Conservation (phyloP, 495 filamentous ascomycete genomes). For the Schizothecium vesticola region DNA sequence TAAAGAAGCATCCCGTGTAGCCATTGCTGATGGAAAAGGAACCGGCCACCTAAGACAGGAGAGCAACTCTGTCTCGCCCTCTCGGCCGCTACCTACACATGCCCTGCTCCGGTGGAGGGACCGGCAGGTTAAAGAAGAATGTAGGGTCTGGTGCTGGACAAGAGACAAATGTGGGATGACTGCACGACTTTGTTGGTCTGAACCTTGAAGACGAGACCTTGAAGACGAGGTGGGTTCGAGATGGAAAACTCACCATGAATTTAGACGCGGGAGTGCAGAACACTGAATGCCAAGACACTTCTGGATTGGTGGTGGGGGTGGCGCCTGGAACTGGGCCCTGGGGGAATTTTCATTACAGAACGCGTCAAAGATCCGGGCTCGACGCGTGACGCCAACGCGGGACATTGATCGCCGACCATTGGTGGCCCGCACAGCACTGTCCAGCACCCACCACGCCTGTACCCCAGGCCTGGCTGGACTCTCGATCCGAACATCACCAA, state of each 20-base stretch:
- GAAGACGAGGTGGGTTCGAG: not conserved
- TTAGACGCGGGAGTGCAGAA: not conserved
- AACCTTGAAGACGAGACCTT: not conserved
- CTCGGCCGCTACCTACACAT: not conserved
- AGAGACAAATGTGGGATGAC: not conserved
- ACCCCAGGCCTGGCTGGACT: not conserved
- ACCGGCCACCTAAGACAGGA: not conserved
- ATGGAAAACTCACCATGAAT: not conserved
- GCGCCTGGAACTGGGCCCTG: not conserved
- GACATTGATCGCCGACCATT: not conserved
- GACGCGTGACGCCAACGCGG: constrained; percentile 12
- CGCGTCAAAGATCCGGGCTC: not conserved
- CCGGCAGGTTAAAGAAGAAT: not conserved
- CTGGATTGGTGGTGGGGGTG: not conserved
- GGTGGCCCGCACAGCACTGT: not conserved
- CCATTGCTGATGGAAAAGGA: not conserved
- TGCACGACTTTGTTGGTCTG: not conserved
- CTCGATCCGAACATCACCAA: not conserved
- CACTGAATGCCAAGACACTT: not conserved
- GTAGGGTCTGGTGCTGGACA: not conserved
- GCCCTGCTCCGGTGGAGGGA: not conserved
- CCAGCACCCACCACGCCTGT: not conserved
- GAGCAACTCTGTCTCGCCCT: not conserved
- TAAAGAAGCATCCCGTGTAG: not conserved
- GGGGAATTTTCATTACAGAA: not conserved